Evolutionary conservation across 2,329 filamentous ascomycete species (phyloP), one percentile per base, ranked within the genome.

Genomic region (Ceratocystis variospora): DNA sequence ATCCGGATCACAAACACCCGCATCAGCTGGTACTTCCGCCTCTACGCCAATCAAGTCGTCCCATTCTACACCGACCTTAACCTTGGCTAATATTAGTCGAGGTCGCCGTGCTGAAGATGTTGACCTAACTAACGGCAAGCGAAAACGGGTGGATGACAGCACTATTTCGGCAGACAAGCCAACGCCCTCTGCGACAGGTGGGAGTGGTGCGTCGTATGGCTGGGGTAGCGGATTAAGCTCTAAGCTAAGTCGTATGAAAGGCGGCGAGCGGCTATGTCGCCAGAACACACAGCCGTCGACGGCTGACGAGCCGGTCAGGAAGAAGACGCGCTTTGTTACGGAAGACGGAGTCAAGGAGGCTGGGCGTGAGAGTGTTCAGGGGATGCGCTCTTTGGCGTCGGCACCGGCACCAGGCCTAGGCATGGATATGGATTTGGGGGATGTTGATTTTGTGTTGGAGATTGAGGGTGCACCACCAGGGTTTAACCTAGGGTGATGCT

Each of bases 241-340:
- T 50, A 86, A 86, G 74, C 76, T 87, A 31, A 74, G 79, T 2
- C 78, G 79, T 69, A 86, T 87, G 84, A 84, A 81, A 72, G 79
- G 84, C 3, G 83, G 83, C 1, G 82, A 84, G 73, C 80, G 77
- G 69, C 71, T 83, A 19, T 41, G 63, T 71, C 73, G 25, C 50
- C 6, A 61, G 71, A 70, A 33, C 71, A 72, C 41, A 72, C 73
- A 66, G 66, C 59, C 70, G 77, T 77, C 74, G 76, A 41, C 53
- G 5, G 48, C 10, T 31, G 61, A 44, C 22, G 53, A 57, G 62
- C 83, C 83, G 0, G 80, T 84, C 41, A 79, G 82, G 70, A 87
- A 90, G 76, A 90, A 89, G 79, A 91, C 88, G 63, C 80, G 88
- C n/a, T 91, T 92, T 72, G 81, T 91, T 50, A 90, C 88, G 31